Evolutionary conservation across 78 protist genomes (phyloP).

Genomic region (Guillardia theta): DNA sequence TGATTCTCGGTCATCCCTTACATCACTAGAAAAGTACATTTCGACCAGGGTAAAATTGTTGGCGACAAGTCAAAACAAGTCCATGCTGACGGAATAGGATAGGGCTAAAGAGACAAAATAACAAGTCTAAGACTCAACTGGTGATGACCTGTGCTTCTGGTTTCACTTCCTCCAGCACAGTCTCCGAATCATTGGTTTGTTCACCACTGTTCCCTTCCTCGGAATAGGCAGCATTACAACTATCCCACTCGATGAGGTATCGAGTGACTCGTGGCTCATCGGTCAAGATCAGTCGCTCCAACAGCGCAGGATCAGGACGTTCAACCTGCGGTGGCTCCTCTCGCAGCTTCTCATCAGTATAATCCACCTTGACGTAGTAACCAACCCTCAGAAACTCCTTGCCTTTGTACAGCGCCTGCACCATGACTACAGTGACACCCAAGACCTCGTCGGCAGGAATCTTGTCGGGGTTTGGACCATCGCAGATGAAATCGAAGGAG

Average conservation of each 20-base stretch:
- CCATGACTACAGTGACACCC: slow-evolving; percentile 22
- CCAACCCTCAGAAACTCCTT: slow-evolving; percentile 33
- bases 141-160: no score
- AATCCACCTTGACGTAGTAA: not conserved
- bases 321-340: slow-evolving; percentile 2
- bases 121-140: no score
- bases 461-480: not conserved
- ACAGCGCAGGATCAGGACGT: not conserved
- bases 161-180: no score
- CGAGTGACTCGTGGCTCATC: not conserved
- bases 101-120: no score
- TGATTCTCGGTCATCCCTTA: no score
- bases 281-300: not conserved
- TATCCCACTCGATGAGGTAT: slow-evolving; percentile 10
- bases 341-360: slow-evolving; percentile 16
- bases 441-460: not conserved
- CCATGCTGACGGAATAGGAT: no score
- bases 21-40: no score
- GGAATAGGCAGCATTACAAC: no score
- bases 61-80: no score
- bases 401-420: not conserved
- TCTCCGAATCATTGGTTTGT: no score
- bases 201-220: no score
- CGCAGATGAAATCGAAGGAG: not conserved
- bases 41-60: no score